Base-by-base conservation (phyloP, 148 eudicot species). In the Drosera capensis region DNA sequence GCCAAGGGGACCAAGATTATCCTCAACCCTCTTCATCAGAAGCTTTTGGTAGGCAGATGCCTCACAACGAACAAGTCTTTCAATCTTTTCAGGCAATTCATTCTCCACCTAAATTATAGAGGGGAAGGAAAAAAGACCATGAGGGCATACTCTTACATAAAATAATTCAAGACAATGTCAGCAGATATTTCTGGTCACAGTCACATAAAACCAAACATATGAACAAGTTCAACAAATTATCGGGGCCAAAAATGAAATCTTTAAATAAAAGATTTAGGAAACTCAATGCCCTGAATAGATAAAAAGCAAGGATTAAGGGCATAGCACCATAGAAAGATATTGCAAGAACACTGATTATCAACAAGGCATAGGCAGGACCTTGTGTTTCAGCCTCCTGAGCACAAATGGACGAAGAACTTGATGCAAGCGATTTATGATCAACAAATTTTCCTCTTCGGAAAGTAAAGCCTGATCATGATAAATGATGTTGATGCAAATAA, bases 401-500 rank as follows among this genome's bases (percentile, higher is more conserved):
- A 90, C 99, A 75, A 90, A 90, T 51, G 99, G 99, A n/a, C 99
- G 85, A 56, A 90, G 71, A 73, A 90, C 99, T 84, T 90, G 99
- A 65, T 90, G 99, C 63, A 90, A 87, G 48, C 99, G 99, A 35
- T 90, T 90, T 39, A 90, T 90, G 64, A 90, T 80, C 64, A 90
- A 68, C 40, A 90, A 79, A 73, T 90, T 90, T 67, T 90, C 99
- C 68, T 90, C 99, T 70, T 90, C 99, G 6, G 99, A 90, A 21
- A 90, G 72, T 48, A 90, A 59, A 39, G 88, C 84, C 99, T 90
- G 58, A 37, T 25, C 30, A 52, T 31, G 35, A 48, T 20, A 49
- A 39, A 14, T 19, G 43, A 23, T 19, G 9, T 24, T 14, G 25
- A 14, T n/a, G n/a, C n/a, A n/a, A n/a, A n/a, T n/a, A n/a, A n/a